These are phyloP conservation scores for Suillus subluteus DNA, from an alignment of 768 basidiomycete genomes.

Conservation along the genomic window DNA sequence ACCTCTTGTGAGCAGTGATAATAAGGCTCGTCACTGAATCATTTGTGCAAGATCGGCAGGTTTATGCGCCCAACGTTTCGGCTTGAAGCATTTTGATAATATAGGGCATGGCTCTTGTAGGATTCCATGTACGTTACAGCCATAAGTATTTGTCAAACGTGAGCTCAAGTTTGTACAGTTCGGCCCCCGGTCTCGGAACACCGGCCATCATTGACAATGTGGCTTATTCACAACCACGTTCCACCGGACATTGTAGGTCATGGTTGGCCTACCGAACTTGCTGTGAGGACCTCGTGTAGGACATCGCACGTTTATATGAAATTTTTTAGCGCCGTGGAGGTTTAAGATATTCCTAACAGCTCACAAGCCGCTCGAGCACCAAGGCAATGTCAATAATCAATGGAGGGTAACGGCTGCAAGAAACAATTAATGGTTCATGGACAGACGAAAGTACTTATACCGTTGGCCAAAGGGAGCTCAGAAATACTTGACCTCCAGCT, in stretches of 20 bases:
- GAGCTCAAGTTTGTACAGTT: background rate
- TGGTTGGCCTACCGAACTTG: background rate
- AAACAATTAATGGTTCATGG: background rate
- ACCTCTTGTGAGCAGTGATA: background rate
- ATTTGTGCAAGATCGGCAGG: background rate
- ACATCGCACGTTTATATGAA: too few species aligned
- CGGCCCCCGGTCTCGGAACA: too few species aligned
- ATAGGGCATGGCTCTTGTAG: background rate
- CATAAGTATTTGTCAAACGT: background rate
- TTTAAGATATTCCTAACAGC: background rate
- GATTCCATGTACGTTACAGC: background rate
- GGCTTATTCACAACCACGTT: background rate
- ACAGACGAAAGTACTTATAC: background rate
- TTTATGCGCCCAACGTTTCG: background rate
- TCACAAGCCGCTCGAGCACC: background rate
- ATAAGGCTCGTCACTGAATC: background rate
- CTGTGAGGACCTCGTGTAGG: background rate
- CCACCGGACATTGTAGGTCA: background rate
- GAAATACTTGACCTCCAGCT: background rate
- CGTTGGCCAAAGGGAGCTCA: background rate
- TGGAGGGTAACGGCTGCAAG: background rate
- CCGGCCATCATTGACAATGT: too few species aligned
- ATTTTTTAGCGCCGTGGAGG: background rate
- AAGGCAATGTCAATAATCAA: background rate
- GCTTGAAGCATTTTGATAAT: background rate